Evolutionary conservation across 352 stramenopile species (phyloP).

Genomic region (Phytophthora multivora): DNA sequence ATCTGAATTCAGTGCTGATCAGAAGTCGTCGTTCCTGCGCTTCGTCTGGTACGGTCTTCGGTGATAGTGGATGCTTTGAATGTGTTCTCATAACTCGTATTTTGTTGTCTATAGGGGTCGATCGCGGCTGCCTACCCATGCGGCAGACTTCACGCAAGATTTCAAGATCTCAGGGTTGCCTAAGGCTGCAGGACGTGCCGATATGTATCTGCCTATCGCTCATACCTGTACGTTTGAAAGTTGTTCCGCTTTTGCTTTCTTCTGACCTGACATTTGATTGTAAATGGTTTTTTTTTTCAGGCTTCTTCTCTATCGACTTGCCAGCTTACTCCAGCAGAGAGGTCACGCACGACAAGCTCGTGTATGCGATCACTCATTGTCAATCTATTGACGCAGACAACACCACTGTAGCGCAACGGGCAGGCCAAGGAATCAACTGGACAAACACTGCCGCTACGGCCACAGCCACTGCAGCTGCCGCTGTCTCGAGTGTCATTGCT

Average conservation of each 20-base stretch:
- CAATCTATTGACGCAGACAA: slow-evolving; percentile 90
- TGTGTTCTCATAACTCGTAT: not conserved
- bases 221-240: slow-evolving; percentile 76
- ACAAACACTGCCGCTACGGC: slow-evolving; percentile 47
- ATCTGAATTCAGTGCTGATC: slow-evolving; percentile 83
- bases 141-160: slow-evolving; percentile 89
- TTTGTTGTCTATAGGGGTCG: slow-evolving; percentile 49
- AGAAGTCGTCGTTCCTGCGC: slow-evolving; percentile 90
- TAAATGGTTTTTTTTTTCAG: slow-evolving; percentile 25
- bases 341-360: slow-evolving; percentile 82
- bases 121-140: slow-evolving; percentile 89
- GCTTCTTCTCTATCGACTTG: slow-evolving; percentile 90
- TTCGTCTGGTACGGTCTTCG: slow-evolving; percentile 74
- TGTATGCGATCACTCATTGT: slow-evolving; percentile 91
- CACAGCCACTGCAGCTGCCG: slow-evolving; percentile 48
- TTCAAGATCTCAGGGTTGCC: slow-evolving; percentile 90
- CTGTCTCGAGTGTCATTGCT: slow-evolving; percentile 71
- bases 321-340: slow-evolving; percentile 75
- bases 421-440: slow-evolving; percentile 87
- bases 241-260: too few species aligned
- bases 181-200: slow-evolving; percentile 69
- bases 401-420: slow-evolving; percentile 87
- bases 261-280: not conserved
- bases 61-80: too few species aligned
- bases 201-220: slow-evolving; percentile 86